A percentile compares a stretch with the other conserved stretches of the same genome.
Evolutionary conservation across 2,329 filamentous ascomycete species (phyloP).

Genomic region (Ceratocystis colombiana): DNA sequence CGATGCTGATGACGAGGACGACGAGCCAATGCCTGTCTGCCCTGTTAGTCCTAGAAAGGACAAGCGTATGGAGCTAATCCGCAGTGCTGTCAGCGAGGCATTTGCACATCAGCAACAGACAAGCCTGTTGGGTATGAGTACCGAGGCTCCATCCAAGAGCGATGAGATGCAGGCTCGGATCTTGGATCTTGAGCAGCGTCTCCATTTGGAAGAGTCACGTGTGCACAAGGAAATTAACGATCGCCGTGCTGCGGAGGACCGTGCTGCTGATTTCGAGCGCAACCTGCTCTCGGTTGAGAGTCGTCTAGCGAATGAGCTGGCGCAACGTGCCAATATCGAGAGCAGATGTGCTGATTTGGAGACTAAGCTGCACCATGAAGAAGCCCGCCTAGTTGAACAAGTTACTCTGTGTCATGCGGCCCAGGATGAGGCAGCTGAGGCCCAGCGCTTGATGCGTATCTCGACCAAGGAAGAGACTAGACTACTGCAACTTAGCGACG

Average conservation of each 20-base stretch:
- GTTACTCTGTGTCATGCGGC: slow-evolving; percentile 52
- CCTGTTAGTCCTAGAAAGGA: slow-evolving; percentile 70
- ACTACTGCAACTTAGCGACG: slow-evolving; percentile 55
- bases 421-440: slow-evolving; percentile 62
- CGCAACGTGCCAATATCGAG: slow-evolving; percentile 49
- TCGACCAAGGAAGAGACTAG: slow-evolving; percentile 63
- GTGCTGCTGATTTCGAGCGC: slow-evolving; percentile 43
- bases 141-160: slow-evolving; percentile 42
- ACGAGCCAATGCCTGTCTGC: slow-evolving; percentile 55
- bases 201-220: slow-evolving; percentile 40
- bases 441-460: slow-evolving; percentile 58
- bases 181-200: slow-evolving; percentile 48
- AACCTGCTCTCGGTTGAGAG: slow-evolving; percentile 49
- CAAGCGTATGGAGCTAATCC: slow-evolving; percentile 73
- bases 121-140: slow-evolving; percentile 34
- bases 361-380: slow-evolving; percentile 53
- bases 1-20: slow-evolving; percentile 90
- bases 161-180: slow-evolving; percentile 52
- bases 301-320: slow-evolving; percentile 50
- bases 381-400: slow-evolving; percentile 55
- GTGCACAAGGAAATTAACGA: slow-evolving; percentile 41
- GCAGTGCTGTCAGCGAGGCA: slow-evolving; percentile 61
- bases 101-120: slow-evolving; percentile 45
- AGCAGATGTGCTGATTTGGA: slow-evolving; percentile 60
- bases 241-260: slow-evolving; percentile 45